Evolutionary conservation across 345 rosid genomes (phyloP).

Genomic region (Salix udensis): DNA sequence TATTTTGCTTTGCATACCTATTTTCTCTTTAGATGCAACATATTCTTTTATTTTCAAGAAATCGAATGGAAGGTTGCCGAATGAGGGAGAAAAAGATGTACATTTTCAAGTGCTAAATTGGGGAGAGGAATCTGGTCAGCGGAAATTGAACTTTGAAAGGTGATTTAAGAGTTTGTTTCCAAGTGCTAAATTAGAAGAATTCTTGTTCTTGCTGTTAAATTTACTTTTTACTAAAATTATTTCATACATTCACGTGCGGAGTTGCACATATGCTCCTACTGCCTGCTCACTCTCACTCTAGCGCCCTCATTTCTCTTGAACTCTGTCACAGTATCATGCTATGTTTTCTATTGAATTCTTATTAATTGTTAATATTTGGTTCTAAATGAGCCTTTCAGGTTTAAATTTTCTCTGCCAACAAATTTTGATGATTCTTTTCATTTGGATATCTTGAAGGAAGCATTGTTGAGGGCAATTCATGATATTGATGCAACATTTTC

Average conservation of each 20-base stretch:
- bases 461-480: constrained; percentile 76
- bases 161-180: constrained; percentile 18
- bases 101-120: constrained; percentile 42
- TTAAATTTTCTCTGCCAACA: constrained; percentile 43
- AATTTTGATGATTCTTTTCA: constrained; percentile 61
- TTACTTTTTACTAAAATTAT: background rate
- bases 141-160: constrained; percentile 51
- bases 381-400: constrained; percentile 40
- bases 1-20: constrained; percentile 83
- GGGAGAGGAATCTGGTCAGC: constrained; percentile 43
- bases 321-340: background rate
- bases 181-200: too few relatives aligned
- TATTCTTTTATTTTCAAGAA: constrained; percentile 50
- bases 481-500: constrained; percentile 83
- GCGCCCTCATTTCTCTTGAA: too few relatives aligned
- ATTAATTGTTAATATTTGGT: background rate
- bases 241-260: too few relatives aligned
- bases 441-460: constrained; percentile 78
- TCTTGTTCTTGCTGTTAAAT: background rate
- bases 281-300: too few relatives aligned
- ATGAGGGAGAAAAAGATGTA: constrained; percentile 40
- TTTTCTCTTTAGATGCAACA: constrained; percentile 82
- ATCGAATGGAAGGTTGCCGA: constrained; percentile 42
- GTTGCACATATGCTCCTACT: too few relatives aligned
- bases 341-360: background rate